Evolutionary conservation across 129 eudicot species (phyloP).

Genomic region (Chrysanthemum lavandulifolium): DNA sequence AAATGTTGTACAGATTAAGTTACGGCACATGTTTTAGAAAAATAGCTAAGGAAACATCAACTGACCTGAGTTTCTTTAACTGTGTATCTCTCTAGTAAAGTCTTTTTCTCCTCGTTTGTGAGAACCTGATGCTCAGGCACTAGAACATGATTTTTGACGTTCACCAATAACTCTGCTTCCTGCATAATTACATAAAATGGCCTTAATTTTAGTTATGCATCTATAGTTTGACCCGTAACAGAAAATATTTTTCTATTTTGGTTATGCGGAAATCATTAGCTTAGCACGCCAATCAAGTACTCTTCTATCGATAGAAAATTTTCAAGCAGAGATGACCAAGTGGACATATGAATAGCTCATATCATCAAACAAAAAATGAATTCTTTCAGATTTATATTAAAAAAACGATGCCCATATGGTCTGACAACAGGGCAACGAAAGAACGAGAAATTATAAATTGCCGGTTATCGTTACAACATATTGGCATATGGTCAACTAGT

Average conservation of each 20-base stretch:
- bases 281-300: too few relatives aligned
- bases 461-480: not conserved
- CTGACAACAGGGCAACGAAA: not conserved
- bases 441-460: not conserved
- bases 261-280: too few relatives aligned
- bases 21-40: not conserved
- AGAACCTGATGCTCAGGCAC: conserved; percentile 83
- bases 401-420: not conserved
- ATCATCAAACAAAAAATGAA: not conserved
- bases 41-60: not conserved
- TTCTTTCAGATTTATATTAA: not conserved
- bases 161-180: conserved; percentile 88
- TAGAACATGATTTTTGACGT: conserved; percentile 66
- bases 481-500: not conserved
- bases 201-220: not conserved
- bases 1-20: not conserved
- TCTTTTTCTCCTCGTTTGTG: conserved; percentile 71
- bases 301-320: too few relatives aligned
- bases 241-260: too few relatives aligned
- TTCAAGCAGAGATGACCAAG: not conserved
- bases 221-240: too few relatives aligned
- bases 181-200: conserved; percentile 23
- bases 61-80: conserved; percentile 82
- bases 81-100: conserved; percentile 78
- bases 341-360: not conserved